Evolutionary conservation across 2,329 filamentous ascomycete genomes (phyloP), one percentile per base, ranked within the genome.

Genomic region (Trichoderma afroharzianum): DNA sequence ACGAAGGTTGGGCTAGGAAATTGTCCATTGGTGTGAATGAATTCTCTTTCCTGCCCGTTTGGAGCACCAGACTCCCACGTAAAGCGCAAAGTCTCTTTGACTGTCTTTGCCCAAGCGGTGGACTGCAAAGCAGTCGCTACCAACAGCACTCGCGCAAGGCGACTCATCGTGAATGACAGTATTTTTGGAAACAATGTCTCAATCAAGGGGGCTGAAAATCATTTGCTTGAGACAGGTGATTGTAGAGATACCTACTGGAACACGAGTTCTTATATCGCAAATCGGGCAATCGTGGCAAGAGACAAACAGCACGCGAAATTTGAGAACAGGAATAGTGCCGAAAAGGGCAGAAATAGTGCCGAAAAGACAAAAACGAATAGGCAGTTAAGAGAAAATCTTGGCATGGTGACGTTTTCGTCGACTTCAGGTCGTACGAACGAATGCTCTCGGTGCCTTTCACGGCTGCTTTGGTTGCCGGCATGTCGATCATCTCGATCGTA

Each of bases 1-100:
- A 74, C 67, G 0, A 76, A 63, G 0, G 55, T 57, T 15, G 73
- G 75, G 3, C 72, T 74, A 0, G 73, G 70, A 50, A 76, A 76
- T 4, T 66, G 58, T 1, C 72, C 70, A 26, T 76, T 76, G 24
- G 59, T 72, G 26, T 61, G 58, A 33, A 73, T 74, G 26, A 73
- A 50, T 28, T 74, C 28, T 55, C 73, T 62, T 14, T 28, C 15
- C 58, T 74, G 73, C 15, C 72, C 73, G 50, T 74, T 74, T 3
- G 72, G 72, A 24, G 71, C 63, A 6, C 72, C 73, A 3, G 63
- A 39, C 30, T 73, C 72, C 72, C 73, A 73, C 18, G 73, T 72
- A n/a, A 67, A 57, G 32, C 63, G 63, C 63, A 67, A 3, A 57
- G 63, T 43, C 3, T 67, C 63, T 39, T 39, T 33, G n/a, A 67